Conservation (phyloP, 2,329 filamentous ascomycete species). For the Blastomyces silverae region DNA sequence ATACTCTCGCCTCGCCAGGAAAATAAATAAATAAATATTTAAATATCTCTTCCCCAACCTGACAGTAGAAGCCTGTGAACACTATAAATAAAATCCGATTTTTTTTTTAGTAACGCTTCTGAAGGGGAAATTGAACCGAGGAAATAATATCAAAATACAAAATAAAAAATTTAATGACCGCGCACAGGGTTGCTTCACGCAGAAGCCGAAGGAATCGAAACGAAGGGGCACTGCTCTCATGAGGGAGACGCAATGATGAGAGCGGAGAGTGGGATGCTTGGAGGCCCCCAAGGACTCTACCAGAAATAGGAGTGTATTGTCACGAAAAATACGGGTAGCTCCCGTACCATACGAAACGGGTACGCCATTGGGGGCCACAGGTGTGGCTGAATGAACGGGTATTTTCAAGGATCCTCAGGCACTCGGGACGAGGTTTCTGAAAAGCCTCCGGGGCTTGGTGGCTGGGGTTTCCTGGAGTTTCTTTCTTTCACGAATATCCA, state of each 20-base stretch:
- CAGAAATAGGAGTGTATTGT: neutral
- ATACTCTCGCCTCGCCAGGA: neutral
- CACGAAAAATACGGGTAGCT: neutral
- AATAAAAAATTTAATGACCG: neutral
- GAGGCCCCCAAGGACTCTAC: neutral
- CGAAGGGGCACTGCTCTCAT: neutral
- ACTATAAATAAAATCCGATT: no score
- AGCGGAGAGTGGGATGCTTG: neutral
- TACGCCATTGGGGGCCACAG: neutral
- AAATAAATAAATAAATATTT: neutral
- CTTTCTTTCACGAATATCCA: neutral
- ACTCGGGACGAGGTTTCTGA: neutral
- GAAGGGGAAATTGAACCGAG: neutral
- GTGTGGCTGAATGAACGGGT: neutral
- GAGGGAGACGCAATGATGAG: neutral
- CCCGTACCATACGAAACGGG: conserved; percentile 8
- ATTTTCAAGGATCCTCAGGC: neutral
- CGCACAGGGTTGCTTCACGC: neutral
- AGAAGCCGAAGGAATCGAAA: neutral
- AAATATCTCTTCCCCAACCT: neutral
- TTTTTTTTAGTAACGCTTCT: neutral
- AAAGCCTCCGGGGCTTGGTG: no score
- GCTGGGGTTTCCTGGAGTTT: neutral
- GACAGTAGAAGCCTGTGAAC: neutral
- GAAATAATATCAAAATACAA: neutral